Conservation (phyloP, 371 early-diverging fungal genomes). For the Coemansia sp. region DNA sequence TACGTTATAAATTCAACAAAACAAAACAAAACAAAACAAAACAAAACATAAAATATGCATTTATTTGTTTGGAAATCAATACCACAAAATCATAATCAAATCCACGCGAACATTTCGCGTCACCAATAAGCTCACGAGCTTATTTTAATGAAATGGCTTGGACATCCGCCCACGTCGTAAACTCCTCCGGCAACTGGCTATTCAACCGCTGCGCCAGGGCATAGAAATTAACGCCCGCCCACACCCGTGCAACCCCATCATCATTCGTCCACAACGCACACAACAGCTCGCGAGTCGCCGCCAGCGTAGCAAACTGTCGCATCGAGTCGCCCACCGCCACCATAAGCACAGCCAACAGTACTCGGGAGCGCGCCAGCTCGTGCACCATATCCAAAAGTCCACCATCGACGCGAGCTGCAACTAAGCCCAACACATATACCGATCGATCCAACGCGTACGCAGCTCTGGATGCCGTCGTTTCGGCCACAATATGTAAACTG, state of each 20-base stretch:
- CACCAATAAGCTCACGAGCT: no score
- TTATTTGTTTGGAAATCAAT: neutral
- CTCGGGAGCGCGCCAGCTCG: slow-evolving; percentile 24
- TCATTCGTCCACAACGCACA: slow-evolving; percentile 23
- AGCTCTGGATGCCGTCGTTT: slow-evolving; percentile 23
- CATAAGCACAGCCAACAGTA: slow-evolving; percentile 30
- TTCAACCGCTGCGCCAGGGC: slow-evolving; percentile 34
- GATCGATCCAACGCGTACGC: slow-evolving; percentile 44
- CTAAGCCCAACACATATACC: slow-evolving; percentile 22
- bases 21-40: neutral
- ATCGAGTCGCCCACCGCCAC: slow-evolving; percentile 38
- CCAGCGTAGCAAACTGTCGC: slow-evolving; percentile 37
- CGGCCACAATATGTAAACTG: slow-evolving; percentile 23
- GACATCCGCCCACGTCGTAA: slow-evolving; percentile 22
- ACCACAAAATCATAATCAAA: no score
- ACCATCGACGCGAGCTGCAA: neutral
- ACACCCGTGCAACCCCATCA: slow-evolving; percentile 7
- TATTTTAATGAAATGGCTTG: slow-evolving; percentile 9
- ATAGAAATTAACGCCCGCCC: slow-evolving; percentile 33
- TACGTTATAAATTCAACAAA: neutral
- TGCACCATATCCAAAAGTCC: neutral
- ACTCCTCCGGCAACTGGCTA: slow-evolving; percentile 31
- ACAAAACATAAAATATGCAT: neutral
- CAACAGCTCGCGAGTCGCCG: slow-evolving; percentile 29
- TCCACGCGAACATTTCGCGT: no score